Conservation (phyloP, 345 rosid species). For the Odontarrhena argentea region DNA sequence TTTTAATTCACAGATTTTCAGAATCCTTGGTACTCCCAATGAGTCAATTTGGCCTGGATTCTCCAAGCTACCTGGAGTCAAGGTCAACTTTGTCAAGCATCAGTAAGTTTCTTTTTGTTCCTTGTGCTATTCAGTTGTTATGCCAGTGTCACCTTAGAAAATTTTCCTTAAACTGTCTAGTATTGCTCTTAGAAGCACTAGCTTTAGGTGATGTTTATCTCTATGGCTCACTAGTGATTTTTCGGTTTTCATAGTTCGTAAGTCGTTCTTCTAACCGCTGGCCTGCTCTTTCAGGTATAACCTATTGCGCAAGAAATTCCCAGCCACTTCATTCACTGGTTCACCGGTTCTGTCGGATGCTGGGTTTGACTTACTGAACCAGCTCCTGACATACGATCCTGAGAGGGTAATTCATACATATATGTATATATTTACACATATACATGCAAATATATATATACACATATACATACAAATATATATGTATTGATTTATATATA, state of each 20-base stretch:
- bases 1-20: constrained; percentile 66
- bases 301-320: constrained; percentile 91
- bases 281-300: constrained; percentile 82
- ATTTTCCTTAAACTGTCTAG: constrained; percentile 52
- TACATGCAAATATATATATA: too few species aligned
- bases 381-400: constrained; percentile 94
- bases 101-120: constrained; percentile 60
- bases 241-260: constrained; percentile 43
- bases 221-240: constrained; percentile 68
- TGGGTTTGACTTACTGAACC: constrained; percentile 95
- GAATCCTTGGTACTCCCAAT: constrained; percentile 89
- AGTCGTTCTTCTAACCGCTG: constrained; percentile 49
- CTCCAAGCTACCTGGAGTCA: constrained; percentile 91
- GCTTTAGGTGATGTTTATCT: constrained; percentile 80
- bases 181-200: constrained; percentile 92
- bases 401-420: constrained; percentile 65
- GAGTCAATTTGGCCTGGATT: constrained; percentile 98
- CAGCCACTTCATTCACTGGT: constrained; percentile 96
- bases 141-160: constrained; percentile 35
- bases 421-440: too few species aligned
- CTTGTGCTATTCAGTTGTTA: constrained; percentile 29
- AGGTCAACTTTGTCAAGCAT: constrained; percentile 97
- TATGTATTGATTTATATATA: too few species aligned
- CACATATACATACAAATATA: not conserved
- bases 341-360: constrained; percentile 96